Base-by-base conservation (phyloP, 352 stramenopile species). In the Phytophthora boehmeriae region DNA sequence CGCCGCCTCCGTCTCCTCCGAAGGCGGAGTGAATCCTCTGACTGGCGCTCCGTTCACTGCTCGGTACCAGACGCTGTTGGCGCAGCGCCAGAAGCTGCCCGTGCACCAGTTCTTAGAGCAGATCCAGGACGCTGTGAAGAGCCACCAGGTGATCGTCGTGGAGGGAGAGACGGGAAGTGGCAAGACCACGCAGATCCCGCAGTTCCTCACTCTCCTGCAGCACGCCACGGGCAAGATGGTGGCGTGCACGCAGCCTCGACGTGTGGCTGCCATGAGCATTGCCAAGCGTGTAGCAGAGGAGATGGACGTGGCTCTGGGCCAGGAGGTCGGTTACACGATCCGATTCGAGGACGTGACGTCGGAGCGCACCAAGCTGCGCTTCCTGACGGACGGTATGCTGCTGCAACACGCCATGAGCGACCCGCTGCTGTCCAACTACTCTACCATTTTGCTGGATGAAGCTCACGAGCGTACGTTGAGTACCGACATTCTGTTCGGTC, bases 271-370 rank as follows among this genome's bases (percentile, higher is more conserved):
- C 16, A 99, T 98, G 71, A 98, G 84, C 65, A 98, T 99, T 62
- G 97, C 97, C 20, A 90, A 93, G 62, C 97, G 98, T 66, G 98
- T 99, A 9, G 93, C 97, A 0, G 97, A 99, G 55, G 98, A 99
- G 73, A 98, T 99, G 94, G 97, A 99, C 72, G 97, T 99, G 5
- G 73, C 90, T 51, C 78, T 99, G 16, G 98, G 98, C 14, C 72
- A 98, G 54, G 90, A 99, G 67, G 98, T 99, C 3, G 98, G 98
- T 16, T 99, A 99, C 74, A 99, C 96, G 10, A 99, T 99, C 78
- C 96, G 98, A 49, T 99, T 99, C 73, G 97, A 99, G 64, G 97
- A 99, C 75, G 80, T 97, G 41, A 98, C 79, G 30, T 78, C 84
- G 71, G 72, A 79, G 19, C 86, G 68, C 20, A 98, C 97, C 8